Conservation (phyloP, 306 rosid species). For the Carpinus fangiana region DNA sequence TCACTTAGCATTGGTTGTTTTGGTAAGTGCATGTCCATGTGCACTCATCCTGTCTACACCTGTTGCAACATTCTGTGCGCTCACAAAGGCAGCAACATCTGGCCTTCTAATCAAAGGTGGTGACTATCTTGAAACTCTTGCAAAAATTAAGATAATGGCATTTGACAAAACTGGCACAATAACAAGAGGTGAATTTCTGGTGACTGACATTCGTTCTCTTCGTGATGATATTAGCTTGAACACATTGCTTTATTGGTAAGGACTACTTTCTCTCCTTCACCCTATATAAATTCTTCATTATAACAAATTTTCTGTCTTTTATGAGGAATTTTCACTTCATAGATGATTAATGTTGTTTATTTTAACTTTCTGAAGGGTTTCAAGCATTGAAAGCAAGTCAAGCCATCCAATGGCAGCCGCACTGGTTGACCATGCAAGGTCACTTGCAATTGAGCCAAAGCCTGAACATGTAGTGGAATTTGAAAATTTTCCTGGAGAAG, state of each 20-base stretch:
- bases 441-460: constrained; percentile 63
- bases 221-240: constrained; percentile 55
- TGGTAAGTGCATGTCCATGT: constrained; percentile 96
- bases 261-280: not conserved
- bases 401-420: constrained; percentile 96
- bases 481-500: constrained; percentile 88
- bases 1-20: constrained; percentile 82
- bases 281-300: not conserved
- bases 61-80: constrained; percentile 94
- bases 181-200: constrained; percentile 84
- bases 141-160: constrained; percentile 69
- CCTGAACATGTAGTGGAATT: constrained; percentile 76
- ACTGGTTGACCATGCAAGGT: constrained; percentile 75
- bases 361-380: constrained; percentile 59
- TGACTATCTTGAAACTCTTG: constrained; percentile 70
- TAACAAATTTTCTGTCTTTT: not conserved
- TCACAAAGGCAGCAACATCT: constrained; percentile 79
- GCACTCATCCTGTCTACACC: constrained; percentile 93
- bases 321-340: constrained; percentile 1
- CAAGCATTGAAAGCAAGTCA: constrained; percentile 93
- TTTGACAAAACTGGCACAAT: constrained; percentile 97
- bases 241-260: constrained; percentile 77
- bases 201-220: constrained; percentile 64
- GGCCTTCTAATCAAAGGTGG: constrained; percentile 98
- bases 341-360: constrained; percentile 9